Base-by-base conservation (phyloP, 2,329 filamentous ascomycete species). In the Diaporthe longicolla region DNA sequence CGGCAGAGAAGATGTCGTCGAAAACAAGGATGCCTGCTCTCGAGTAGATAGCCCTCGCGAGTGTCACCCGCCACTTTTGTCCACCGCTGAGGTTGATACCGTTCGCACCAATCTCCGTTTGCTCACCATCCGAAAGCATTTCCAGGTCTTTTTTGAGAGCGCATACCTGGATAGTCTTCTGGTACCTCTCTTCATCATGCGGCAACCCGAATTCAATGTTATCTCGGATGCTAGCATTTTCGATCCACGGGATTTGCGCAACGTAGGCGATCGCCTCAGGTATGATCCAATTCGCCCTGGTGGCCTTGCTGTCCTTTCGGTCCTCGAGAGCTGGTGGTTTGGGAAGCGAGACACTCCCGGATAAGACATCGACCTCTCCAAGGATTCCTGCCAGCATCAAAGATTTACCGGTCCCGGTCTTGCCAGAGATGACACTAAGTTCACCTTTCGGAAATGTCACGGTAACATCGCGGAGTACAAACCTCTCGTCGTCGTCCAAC, bases 61-160 rank as follows among this genome's bases (percentile, higher is more conserved):
- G 91, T 0, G 93, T 94, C 43, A 97, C 89, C 70, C 94, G 89
- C 93, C 94, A 95, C 79, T 94, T 91, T 82, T 97, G 94, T 0
- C 94, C 95, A 76, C 95, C 94, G 75, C 92, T 95, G 9, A 97
- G 85, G 77, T 96, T 95, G 78, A 97, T 94, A 9, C 94, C 94
- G 76, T 96, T 95, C 3, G 93, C 93, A 15, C 94, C 94, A 70
- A 97, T 94, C 79, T 95, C 93, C 0, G 95, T 97, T 61, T 89
- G 83, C 78, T 97, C 94, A 5, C 94, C 94, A 79, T 96, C 93
- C 0, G 89, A 85, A 21, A 97, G 87, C 85, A 95, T 94, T 21
- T 92, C 89, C 43, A 97, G 84, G 78, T 97, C 95, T 79, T 94
- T 94, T 69, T 88, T 88, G 57, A 97, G 81, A 0, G 93, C 93